phyloP scores from a whole-genome alignment of 768 basidiomycete species.

The Cystofilobasidium capitatum region DNA sequence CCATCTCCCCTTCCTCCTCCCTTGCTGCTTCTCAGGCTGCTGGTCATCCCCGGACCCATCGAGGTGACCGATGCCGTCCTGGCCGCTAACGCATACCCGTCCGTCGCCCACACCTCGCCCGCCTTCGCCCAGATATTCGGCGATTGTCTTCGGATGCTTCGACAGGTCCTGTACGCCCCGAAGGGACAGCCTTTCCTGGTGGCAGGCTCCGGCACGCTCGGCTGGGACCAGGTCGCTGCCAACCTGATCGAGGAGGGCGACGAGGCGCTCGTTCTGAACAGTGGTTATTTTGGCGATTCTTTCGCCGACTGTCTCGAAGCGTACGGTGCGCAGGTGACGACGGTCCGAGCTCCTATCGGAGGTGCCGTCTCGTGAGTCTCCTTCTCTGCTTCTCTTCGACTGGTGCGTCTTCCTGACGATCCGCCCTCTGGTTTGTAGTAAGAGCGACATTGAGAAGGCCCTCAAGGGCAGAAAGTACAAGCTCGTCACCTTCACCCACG shows the following conservation, averaged over 20 bases:
- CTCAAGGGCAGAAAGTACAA: constrained; percentile 75
- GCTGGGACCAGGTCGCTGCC: constrained; percentile 91
- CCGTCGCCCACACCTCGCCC: constrained; percentile 67
- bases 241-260: constrained; percentile 60
- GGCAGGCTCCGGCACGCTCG: constrained; percentile 87
- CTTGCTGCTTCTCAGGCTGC: constrained; percentile 25
- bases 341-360: constrained; percentile 74
- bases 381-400: too few species aligned
- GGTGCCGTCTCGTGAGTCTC: constrained; percentile 49
- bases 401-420: too few species aligned
- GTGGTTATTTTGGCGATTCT: constrained; percentile 88
- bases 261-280: constrained; percentile 35
- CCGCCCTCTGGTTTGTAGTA: constrained; percentile 26
- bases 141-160: constrained; percentile 47
- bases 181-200: constrained; percentile 78
- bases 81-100: constrained; percentile 83
- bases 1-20: background rate
- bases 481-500: constrained; percentile 84
- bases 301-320: constrained; percentile 57
- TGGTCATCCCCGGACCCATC: constrained; percentile 33
- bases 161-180: constrained; percentile 64
- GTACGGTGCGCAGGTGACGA: constrained; percentile 79
- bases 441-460: constrained; percentile 43
- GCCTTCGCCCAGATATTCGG: constrained; percentile 75
- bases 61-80: constrained; percentile 52